Evolutionary conservation across 1,139 yeast genomes (phyloP), one percentile per base, ranked within the genome.

Genomic region (Blastobotrys arbuscula): DNA sequence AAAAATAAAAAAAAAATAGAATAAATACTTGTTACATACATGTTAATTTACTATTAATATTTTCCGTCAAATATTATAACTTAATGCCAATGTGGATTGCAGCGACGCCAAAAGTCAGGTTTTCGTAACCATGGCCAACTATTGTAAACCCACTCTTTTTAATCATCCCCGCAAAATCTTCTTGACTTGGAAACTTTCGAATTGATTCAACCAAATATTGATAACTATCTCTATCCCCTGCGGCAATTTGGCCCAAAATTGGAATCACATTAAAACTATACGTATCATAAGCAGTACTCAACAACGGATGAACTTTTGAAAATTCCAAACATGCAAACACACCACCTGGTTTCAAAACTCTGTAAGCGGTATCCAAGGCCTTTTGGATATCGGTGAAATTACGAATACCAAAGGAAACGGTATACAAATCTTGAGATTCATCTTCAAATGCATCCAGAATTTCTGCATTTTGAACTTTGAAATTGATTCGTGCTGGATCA

Each of bases 341-440:
- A 61, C 99, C 99, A 62, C 99, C 98, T n/a, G 97, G 98, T 68
- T 84, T 87, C 63, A 92, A 77, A 28, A 90, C 95, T 60, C 99
- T 79, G 72, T 90, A 86, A 33, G 98, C 98, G 23, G 97, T 85
- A 59, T 85, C 77, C 60, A 92, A 77, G 28, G 97, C 98, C 9
- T 88, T 89, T 69, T 90, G 97, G 57, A 92, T 83, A 64, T 92
- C 77, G 52, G 99, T 92, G 67, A 94, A 94, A 69, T 92, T 92
- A 69, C 99, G 80, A 63, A 94, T 94, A 49, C 99, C 98, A 66
- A 94, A 92, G 2, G 97, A 95, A 60, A 92, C 89, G 2, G 99
- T 92, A 68, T 92, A 92, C 41, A 94, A 81, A 65, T 92, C 98
- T 69, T 90, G 92, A 4, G 96, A 87, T 64, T 84, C 82, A 62